Evolutionary conservation across 192 early-diverging fungal species (phyloP), one percentile per base, ranked within the genome.

Genomic region (Chytriomyces sp.): DNA sequence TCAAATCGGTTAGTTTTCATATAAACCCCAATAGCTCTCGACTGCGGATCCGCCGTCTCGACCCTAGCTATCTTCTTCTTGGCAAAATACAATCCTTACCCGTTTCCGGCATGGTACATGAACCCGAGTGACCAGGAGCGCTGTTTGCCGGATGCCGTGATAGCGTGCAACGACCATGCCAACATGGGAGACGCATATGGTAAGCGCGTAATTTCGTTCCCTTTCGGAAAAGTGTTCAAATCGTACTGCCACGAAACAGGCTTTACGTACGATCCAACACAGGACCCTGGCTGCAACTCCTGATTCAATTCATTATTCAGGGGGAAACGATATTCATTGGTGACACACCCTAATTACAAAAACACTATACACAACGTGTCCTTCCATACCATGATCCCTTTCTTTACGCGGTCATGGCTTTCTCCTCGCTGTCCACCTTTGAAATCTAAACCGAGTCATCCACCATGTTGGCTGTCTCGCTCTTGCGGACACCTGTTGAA

Each of bases 21-120:
- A n/a, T n/a, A n/a, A n/a, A n/a, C n/a, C n/a, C n/a, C n/a, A n/a
- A n/a, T n/a, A n/a, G 85, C 70, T 31, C 69, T 81, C 58, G 89
- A 90, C 75, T 81, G 80, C 19, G 88, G 89, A 39, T 75, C 82
- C 22, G 88, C 85, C 4, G 39, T 79, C 41, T 10, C 36, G 57
- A 19, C 52, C 6, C n/a, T 70, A 28, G 22, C 70, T 52, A 61
- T 74, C 36, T 63, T 63, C 61, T 74, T 77, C 53, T 64, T 63
- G 33, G 25, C 38, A 17, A 28, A 63, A 37, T 39, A 34, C 32
- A 39, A 63, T 63, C 32, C 61, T 0, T 38, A n/a, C 31, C 61
- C 61, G 33, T 63, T 63, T 37, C 61, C 61, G 1, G 30, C 30
- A 17, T 63, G 61, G 61, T 12, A n/a, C 26, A 10, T 31, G n/a